Evolutionary conservation across 1,284 basidiomycete genomes (phyloP), one percentile per base, ranked within the genome.

Genomic region (Phellopilus nigrolimitatus): DNA sequence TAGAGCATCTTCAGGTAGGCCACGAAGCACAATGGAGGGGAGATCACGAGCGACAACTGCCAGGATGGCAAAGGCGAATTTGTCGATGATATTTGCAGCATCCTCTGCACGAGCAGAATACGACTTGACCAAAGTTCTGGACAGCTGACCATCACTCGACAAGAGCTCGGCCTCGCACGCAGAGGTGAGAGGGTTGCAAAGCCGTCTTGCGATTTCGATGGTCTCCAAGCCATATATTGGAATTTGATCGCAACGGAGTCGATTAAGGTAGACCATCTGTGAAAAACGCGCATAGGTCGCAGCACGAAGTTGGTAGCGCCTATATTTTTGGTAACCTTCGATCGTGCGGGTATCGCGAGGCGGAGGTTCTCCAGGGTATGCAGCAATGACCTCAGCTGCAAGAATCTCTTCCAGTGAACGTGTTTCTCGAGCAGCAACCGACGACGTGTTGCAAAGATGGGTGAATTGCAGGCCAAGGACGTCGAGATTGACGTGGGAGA

Each of bases 21-120:
- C 68, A 39, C 64, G 58, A 10, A 92, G 70, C 0, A 79, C 74
- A 48, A 86, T 71, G 1, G 66, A 68, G 0, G 90, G 78, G 40
- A 97, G 66, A 63, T 94, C 91, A 9, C 76, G 71, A 1, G 91
- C 88, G 7, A 95, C 83, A 0, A 79, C 91, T 4, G 80, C 66
- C 0, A 94, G 91, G 0, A 94, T 95, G 3, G 82, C 83, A 60
- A 94, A 93, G 0, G 88, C 82, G 61, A 95, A 98, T 4, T 72
- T 75, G 55, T 91, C 80, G 45, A 97, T 69, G 17, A 79, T 51
- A 15, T 69, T 67, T 1, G 73, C 70, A 68, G 88, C 73, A 0
- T 76, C 71, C 42, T 76, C 69, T 0, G 79, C 75, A 6, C 94
- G 80, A 6, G 75, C 67, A 7, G 68, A 63, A 56, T 84, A 81